Base-by-base conservation (phyloP, 768 basidiomycete species). In the Leucosporidium scottii region DNA sequence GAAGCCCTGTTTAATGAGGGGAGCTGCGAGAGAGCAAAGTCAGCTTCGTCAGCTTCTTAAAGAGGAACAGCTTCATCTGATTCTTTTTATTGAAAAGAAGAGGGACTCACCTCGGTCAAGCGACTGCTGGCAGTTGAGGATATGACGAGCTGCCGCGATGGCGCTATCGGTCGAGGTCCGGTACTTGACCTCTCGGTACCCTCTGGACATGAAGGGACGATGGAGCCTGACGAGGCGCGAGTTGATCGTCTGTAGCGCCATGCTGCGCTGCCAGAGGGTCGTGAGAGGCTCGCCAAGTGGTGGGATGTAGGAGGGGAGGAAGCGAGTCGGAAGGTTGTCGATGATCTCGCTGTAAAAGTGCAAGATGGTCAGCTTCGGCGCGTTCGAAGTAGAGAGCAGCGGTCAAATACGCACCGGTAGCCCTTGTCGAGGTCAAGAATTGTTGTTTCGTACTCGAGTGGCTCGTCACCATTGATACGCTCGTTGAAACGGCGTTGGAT, bases 121-220 rank as follows among this genome's bases (percentile, higher is more conserved):
- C 10, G 47, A 34, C 5, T 34, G n/a, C 56, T 62, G 55, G 21
- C 47, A 44, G 28, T 21, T 23, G 21, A 67, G 61, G 15, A 39
- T 25, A 3, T 20, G 25, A 30, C 66, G 21, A 30, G 66, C 66
- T 2, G 61, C 61, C 13, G 20, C 9, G 56, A 67, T 30, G 23
- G 66, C 66, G 18, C 9, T 39, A 9, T 20, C 21, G n/a, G 66
- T 67, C 31, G 61, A 62, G 21, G 28, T 20, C 6, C 47, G 20
- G 25, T 62, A 67, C 49, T 58, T 48, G 13, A 9, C 30, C 4
- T 28, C 54, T 2, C 54, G 44, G 21, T 49, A 56, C 0, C 66
- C 66, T 5, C 61, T 20, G 13, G 61, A 30, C 61, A 67, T 59
- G 48, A 56, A 67, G 8, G 66, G 66, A 8, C 66, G 66, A n/a